Evolutionary conservation across 495 filamentous ascomycete genomes (phyloP), one percentile per base, ranked within the genome.

Genomic region (Penicillium longicatenatum): DNA sequence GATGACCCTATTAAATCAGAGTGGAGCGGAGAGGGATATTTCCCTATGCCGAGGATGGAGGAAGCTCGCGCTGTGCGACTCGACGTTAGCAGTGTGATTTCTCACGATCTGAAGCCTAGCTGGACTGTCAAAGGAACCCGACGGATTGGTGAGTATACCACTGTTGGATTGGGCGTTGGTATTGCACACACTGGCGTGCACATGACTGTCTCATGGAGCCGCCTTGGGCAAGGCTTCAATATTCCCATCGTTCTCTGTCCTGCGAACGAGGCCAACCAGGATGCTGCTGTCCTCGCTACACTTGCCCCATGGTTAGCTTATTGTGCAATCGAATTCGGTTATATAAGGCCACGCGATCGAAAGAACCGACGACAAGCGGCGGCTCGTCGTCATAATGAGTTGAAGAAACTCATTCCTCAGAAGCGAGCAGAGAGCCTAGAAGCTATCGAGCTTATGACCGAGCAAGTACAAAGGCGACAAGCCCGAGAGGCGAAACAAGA

Each of bases 361-460:
- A 72, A 69, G 30, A 63, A 68, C 21, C 71, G 70, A 46, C 70
- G 65, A 11, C 66, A 71, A 35, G 64, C 71, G 19, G 61, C 70
- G 26, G 71, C 73, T 17, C 66, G 65, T 24, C 70, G 65, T 51
- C 74, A 79, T 47, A 72, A 74, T 12, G 66, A 74, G 21, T 53
- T 80, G 20, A 75, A 70, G 42, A 73, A 73, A 37, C 62, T 74
- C 44, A 65, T 84, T 8, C 72, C 75, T 0, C 64, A 75, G 56
- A 75, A 74, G 43, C 69, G 71, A 3, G 69, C 68, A 6, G 80
- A 84, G 50, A 84, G 82, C 35, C 70, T 72, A 48, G 75, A 84
- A 56, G 74, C 82, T 26, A 80, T 80, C 43, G 74, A 75, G 50
- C 61, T 86, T 35, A 81, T 87, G 75, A 58, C 59, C 1, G 77